Conservation (phyloP, 495 filamentous ascomycete species). For the Ascodesmis nigricans region DNA sequence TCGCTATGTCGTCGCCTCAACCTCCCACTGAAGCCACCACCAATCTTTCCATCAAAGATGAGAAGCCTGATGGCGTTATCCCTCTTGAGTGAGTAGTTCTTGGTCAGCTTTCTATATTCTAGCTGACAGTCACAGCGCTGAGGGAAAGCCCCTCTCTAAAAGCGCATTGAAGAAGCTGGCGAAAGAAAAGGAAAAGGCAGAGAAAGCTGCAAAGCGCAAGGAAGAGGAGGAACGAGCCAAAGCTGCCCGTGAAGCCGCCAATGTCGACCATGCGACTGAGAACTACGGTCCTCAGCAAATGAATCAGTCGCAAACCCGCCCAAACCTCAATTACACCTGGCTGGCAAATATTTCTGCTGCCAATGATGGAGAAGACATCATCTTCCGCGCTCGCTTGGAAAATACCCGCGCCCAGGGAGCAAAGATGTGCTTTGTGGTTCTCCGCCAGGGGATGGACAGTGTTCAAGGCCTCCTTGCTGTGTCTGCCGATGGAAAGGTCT, state of each 20-base stretch:
- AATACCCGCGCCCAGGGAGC: conserved; percentile 71
- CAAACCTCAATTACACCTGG: conserved; percentile 9
- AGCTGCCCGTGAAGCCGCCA: conserved; percentile 20
- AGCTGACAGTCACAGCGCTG: conserved; percentile 13
- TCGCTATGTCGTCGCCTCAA: conserved; percentile 12
- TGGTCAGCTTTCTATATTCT: no score
- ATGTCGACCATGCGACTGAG: conserved; percentile 15
- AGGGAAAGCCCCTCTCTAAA: conserved; percentile 18
- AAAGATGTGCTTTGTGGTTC: conserved; percentile 79
- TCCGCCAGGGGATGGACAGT: conserved; percentile 59
- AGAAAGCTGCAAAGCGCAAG: conserved; percentile 13
- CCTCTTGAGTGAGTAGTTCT: no score
- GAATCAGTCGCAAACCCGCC: conserved; percentile 20
- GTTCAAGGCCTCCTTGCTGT: conserved; percentile 53
- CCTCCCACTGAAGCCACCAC: conserved; percentile 1
- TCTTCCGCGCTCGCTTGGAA: conserved; percentile 65
- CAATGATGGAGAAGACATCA: conserved; percentile 42
- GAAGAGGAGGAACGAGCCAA: conserved; percentile 12
- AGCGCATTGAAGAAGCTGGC: conserved; percentile 16
- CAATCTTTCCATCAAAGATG: conserved; percentile 3
- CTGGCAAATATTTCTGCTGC: conserved; percentile 8
- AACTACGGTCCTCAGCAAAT: conserved; percentile 17
- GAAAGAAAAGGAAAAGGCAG: conserved; percentile 19
- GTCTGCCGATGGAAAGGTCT: conserved; percentile 30
- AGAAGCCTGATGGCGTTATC: background rate